Percentiles rank a stretch among this genome's conserved stretches.
These are phyloP conservation scores for Sporothrix humicola DNA, from an alignment of 2,329 filamentous ascomycete species.

Conservation along the genomic window DNA sequence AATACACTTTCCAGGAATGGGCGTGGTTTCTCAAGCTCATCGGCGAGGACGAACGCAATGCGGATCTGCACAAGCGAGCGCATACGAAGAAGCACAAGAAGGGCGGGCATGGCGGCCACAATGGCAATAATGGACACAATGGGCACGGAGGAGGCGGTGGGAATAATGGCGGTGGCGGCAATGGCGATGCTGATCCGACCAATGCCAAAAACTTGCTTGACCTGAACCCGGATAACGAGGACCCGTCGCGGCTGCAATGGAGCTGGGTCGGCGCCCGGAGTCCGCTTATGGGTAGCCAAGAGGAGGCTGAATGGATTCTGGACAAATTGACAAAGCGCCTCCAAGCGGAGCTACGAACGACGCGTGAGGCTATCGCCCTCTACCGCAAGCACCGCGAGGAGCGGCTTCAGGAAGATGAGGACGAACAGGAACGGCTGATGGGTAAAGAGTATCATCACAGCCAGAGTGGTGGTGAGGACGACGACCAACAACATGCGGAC, in stretches of 20 bases:
- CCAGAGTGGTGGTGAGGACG: background rate
- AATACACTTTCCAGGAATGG: constrained; percentile 85
- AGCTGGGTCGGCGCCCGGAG: constrained; percentile 75
- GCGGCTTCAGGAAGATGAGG: background rate
- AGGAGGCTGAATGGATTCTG: constrained; percentile 75
- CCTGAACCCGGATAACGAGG: constrained; percentile 11
- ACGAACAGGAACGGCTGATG: background rate
- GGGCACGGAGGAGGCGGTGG: background rate
- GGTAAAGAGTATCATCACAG: background rate
- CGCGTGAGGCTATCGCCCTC: constrained; percentile 16
- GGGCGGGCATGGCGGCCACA: constrained; percentile 1
- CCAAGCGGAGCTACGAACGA: constrained; percentile 53
- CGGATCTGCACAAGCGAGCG: constrained; percentile 56
- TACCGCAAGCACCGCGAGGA: background rate
- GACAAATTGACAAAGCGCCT: constrained; percentile 66
- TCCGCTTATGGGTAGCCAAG: constrained; percentile 70
- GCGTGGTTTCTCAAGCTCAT: constrained; percentile 81
- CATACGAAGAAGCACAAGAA: constrained; percentile 19
- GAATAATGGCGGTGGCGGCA: background rate
- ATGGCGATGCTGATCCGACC: background rate
- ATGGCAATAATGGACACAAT: background rate
- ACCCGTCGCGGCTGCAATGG: constrained; percentile 53
- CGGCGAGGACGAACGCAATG: constrained; percentile 64
- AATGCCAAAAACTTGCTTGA: background rate
- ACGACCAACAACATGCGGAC: background rate